Base-by-base conservation (phyloP, 495 filamentous ascomycete genomes). In the Penicillium cosmopolitanum region DNA sequence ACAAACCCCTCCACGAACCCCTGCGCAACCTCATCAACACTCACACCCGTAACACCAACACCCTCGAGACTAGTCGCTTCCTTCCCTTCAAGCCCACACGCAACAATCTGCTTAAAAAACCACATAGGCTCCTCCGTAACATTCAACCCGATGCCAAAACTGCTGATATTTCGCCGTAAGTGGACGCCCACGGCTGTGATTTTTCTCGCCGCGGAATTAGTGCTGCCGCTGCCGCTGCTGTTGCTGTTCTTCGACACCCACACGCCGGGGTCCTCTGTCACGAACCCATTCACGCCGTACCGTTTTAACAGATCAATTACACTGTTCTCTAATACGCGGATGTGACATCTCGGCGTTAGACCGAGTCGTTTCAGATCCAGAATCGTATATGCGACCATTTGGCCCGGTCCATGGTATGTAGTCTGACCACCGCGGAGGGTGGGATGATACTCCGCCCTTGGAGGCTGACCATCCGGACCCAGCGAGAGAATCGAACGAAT, bases 341-440 rank as follows among this genome's bases (percentile, higher is more conserved):
- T 85, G 66, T 92, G 96, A 62, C 82, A 84, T 15, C 90, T 77
- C 7, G 85, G 79, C 0, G 76, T 79, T 0, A 87, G 62, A 0
- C 73, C 74, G 28, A 89, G 79, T 0, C 73, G 65, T n/a, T 77
- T 74, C 16, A 97, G 80, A 67, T 96, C 91, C 19, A 95, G 73
- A 40, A 98, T 85, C 13, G 94, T 91, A 73, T 96, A 98, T 12
- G 91, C 87, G 23, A 97, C 90, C 58, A 94, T 75, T 70, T 98
- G 95, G 0, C 95, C 95, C 0, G 95, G 95, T 0, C 95, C 95
- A 69, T 98, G 95, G 78, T 96, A 98, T 5, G 95, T 98, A 0
- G 90, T 93, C 57, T 95, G 90, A 0, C 95, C 95, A 62, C 95
- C 95, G 47, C 95, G 87, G 8, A 87, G 83, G 6, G 92, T 87